Conservation (phyloP, 176 grass and related monocot species). For the Tuctoria greenei region DNA sequence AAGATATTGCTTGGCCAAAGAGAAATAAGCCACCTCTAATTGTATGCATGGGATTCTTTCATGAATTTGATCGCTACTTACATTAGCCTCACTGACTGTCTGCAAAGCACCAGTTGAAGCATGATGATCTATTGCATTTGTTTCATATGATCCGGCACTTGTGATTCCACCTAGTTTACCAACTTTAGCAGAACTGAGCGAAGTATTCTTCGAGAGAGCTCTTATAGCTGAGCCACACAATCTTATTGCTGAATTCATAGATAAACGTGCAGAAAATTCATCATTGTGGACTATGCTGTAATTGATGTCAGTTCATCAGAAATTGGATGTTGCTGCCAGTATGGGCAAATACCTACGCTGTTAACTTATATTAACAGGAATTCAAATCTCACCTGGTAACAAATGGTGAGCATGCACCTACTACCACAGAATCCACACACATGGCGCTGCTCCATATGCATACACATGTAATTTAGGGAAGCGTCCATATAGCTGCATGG, state of each 20-base stretch:
- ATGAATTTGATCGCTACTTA: slow-evolving; percentile 41
- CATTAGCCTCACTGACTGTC: slow-evolving; percentile 33
- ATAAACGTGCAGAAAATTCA: slow-evolving; percentile 85
- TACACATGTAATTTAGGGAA: slow-evolving; percentile 93
- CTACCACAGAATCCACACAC: slow-evolving; percentile 73
- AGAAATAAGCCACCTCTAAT: slow-evolving; percentile 78
- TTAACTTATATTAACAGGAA: slow-evolving; percentile 1
- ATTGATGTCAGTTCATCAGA: slow-evolving; percentile 32
- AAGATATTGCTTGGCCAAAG: slow-evolving; percentile 81
- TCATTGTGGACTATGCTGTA: slow-evolving; percentile 86
- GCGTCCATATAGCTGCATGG: slow-evolving; percentile 62
- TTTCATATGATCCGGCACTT: slow-evolving; percentile 24
- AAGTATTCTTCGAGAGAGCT: slow-evolving; percentile 69
- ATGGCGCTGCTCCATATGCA: slow-evolving; percentile 81
- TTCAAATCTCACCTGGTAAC: slow-evolving; percentile 69
- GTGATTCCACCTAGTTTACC: slow-evolving; percentile 59
- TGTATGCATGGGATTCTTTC: slow-evolving; percentile 58
- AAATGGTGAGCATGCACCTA: slow-evolving; percentile 72
- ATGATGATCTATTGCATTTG: slow-evolving; percentile 36
- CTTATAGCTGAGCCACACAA: slow-evolving; percentile 64
- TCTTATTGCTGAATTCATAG: slow-evolving; percentile 78
- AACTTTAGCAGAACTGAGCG: slow-evolving; percentile 39
- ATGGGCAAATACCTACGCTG: slow-evolving; percentile 15
- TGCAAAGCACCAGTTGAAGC: slow-evolving; percentile 45
- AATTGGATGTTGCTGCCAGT: background rate